Evolutionary conservation across 2,329 filamentous ascomycete genomes (phyloP).

Genomic region (Drechslerella dactyloides): DNA sequence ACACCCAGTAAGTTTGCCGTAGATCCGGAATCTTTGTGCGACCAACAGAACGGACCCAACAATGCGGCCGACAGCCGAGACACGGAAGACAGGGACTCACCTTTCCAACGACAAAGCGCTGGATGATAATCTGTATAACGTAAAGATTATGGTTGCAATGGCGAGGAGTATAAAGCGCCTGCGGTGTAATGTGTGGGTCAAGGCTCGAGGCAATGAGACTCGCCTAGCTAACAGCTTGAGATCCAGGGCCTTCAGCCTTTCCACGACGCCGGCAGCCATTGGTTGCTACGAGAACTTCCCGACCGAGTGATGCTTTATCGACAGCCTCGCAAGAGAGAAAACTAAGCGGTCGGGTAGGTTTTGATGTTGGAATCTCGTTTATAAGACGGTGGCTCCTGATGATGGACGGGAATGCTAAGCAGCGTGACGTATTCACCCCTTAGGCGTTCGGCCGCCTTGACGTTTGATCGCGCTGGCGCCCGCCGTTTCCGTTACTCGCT

Average conservation of each 20-base stretch:
- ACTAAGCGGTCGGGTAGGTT: too few relatives aligned
- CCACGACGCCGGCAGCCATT: slow-evolving; percentile 25
- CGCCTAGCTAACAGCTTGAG: slow-evolving; percentile 35
- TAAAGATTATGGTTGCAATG: slow-evolving; percentile 24
- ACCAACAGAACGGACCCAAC: too few relatives aligned
- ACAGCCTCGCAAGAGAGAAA: too few relatives aligned
- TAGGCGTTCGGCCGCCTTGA: too few relatives aligned
- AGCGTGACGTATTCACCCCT: too few relatives aligned
- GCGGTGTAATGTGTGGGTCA: slow-evolving; percentile 29
- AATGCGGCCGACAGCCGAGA: neutral
- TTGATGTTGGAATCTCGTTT: too few relatives aligned
- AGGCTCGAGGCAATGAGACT: slow-evolving; percentile 29
- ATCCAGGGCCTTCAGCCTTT: slow-evolving; percentile 33
- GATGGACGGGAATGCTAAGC: too few relatives aligned
- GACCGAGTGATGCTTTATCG: too few relatives aligned
- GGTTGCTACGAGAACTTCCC: too few relatives aligned
- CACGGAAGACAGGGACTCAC: neutral
- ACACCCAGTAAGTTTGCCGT: neutral
- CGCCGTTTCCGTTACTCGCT: too few relatives aligned
- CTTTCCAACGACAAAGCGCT: slow-evolving; percentile 41
- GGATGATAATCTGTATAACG: slow-evolving; percentile 26
- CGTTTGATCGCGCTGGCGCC: too few relatives aligned
- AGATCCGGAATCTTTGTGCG: neutral
- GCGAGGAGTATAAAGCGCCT: slow-evolving; percentile 39
- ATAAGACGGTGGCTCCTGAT: too few relatives aligned